Evolutionary conservation across 768 basidiomycete species (phyloP).

Genomic region (Tricholomella constricta): DNA sequence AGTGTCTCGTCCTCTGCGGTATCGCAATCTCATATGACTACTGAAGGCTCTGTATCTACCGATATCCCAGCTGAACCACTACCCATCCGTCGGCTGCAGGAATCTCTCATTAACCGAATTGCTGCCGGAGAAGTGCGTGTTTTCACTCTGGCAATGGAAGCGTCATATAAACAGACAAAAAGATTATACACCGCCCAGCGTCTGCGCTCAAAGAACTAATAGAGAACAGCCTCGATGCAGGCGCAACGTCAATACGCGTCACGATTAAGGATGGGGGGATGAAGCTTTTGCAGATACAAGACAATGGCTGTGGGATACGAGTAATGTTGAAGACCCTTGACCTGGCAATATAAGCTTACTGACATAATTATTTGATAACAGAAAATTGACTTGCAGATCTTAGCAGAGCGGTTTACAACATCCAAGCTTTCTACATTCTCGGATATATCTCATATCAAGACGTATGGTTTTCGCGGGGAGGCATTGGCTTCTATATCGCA

Average conservation of each 20-base stretch:
- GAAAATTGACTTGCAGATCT: conserved; percentile 86
- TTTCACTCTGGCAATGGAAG: background rate
- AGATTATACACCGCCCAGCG: conserved; percentile 64
- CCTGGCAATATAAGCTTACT: background rate
- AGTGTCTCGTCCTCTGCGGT: too few relatives aligned
- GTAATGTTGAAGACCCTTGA: conserved; percentile 40
- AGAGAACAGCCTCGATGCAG: conserved; percentile 95
- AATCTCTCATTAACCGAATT: conserved; percentile 88
- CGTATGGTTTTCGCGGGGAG: conserved; percentile 97
- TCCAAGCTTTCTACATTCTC: conserved; percentile 88
- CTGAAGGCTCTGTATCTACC: background rate
- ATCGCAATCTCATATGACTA: background rate
- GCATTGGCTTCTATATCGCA: conserved; percentile 96
- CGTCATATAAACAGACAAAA: conserved; percentile 9
- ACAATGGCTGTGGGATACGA: conserved; percentile 94
- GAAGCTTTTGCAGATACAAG: conserved; percentile 93
- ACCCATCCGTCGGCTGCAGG: conserved; percentile 75
- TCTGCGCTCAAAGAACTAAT: conserved; percentile 96
- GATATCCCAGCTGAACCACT: conserved; percentile 41
- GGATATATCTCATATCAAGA: conserved; percentile 80
- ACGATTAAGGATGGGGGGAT: conserved; percentile 94
- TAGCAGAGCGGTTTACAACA: conserved; percentile 95
- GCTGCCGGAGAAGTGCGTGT: conserved; percentile 70
- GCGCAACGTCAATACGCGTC: conserved; percentile 81
- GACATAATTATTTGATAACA: conserved; percentile 29